These are phyloP conservation scores for Acrocalymma vagum DNA, from an alignment of 2,329 filamentous ascomycete genomes.

Conservation along the genomic window DNA sequence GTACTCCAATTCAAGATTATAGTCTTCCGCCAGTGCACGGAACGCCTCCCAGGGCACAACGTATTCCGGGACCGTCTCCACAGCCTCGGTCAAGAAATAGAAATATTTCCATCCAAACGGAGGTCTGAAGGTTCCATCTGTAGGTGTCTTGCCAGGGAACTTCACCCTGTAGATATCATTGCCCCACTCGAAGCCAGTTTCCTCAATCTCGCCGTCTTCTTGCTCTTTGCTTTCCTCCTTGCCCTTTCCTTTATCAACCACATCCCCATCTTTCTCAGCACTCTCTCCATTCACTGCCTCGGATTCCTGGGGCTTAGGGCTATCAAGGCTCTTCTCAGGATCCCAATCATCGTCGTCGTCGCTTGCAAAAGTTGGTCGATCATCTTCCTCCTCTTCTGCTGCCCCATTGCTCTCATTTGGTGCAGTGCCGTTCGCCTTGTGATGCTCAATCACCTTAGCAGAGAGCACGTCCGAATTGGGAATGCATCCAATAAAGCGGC, in stretches of 20 bases:
- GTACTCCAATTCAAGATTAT: constrained; percentile 94
- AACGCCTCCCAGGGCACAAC: constrained; percentile 99
- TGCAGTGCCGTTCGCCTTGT: constrained; percentile 60
- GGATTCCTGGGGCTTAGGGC: constrained; percentile 42
- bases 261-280: constrained; percentile 31
- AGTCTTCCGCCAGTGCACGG: constrained; percentile 92
- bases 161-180: constrained; percentile 92
- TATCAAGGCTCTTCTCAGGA: constrained; percentile 54
- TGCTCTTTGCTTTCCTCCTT: constrained; percentile 51
- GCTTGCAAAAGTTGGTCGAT: constrained; percentile 44
- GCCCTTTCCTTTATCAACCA: constrained; percentile 33
- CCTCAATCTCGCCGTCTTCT: constrained; percentile 57
- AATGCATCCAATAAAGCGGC: constrained; percentile 92
- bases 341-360: constrained; percentile 54
- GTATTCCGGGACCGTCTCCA: constrained; percentile 95
- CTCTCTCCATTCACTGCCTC: constrained; percentile 41
- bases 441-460: constrained; percentile 78
- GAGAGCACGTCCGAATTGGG: constrained; percentile 95
- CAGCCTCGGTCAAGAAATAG: constrained; percentile 94
- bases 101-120: constrained; percentile 98
- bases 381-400: constrained; percentile 36
- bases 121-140: constrained; percentile 90
- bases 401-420: constrained; percentile 45
- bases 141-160: constrained; percentile 83
- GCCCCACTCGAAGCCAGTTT: constrained; percentile 76